A percentile compares a stretch with the other conserved stretches of the same genome.
These are phyloP conservation scores for Apiotrichum domesticum DNA, from an alignment of 1,284 basidiomycete species.

Conservation along the genomic window DNA sequence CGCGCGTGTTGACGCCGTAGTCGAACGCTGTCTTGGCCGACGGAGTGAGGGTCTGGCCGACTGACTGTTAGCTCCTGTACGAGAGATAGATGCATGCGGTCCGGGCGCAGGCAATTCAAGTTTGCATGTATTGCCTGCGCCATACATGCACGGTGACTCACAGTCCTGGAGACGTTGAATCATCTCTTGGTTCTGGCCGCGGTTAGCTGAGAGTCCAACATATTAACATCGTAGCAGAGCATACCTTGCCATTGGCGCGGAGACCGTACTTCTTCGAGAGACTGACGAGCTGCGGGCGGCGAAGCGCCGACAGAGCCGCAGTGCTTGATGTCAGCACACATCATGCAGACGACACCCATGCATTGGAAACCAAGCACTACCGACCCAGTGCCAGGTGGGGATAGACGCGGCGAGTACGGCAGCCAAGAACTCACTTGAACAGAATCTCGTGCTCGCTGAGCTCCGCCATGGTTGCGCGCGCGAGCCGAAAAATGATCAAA, in stretches of 20 bases:
- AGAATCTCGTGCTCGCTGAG: slow-evolving; percentile 19
- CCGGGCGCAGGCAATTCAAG: background rate
- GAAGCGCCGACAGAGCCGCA: slow-evolving; percentile 38
- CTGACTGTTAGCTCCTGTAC: background rate
- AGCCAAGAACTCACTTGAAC: slow-evolving; percentile 10
- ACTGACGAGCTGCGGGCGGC: slow-evolving; percentile 43
- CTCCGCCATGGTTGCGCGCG: slow-evolving; percentile 6
- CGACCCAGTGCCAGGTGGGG: too few relatives aligned
- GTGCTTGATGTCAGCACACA: slow-evolving; percentile 10
- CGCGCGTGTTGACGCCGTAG: background rate
- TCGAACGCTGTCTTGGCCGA: slow-evolving; percentile 13
- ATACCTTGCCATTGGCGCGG: slow-evolving; percentile 43
- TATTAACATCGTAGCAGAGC: background rate
- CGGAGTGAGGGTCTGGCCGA: slow-evolving; percentile 12
- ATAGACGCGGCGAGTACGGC: too few relatives aligned
- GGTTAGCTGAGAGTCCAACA: slow-evolving; percentile 3
- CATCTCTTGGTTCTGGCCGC: slow-evolving; percentile 35
- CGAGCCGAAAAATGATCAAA: too few relatives aligned
- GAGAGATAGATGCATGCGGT: too few relatives aligned
- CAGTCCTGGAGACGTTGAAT: slow-evolving; percentile 37
- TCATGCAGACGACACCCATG: background rate
- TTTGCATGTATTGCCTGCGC: too few relatives aligned
- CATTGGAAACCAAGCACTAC: background rate
- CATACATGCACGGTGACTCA: slow-evolving; percentile 15
- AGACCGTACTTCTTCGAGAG: slow-evolving; percentile 43